Base-by-base conservation (phyloP, 2,329 filamentous ascomycete genomes). In the Didymellaceae sp. region DNA sequence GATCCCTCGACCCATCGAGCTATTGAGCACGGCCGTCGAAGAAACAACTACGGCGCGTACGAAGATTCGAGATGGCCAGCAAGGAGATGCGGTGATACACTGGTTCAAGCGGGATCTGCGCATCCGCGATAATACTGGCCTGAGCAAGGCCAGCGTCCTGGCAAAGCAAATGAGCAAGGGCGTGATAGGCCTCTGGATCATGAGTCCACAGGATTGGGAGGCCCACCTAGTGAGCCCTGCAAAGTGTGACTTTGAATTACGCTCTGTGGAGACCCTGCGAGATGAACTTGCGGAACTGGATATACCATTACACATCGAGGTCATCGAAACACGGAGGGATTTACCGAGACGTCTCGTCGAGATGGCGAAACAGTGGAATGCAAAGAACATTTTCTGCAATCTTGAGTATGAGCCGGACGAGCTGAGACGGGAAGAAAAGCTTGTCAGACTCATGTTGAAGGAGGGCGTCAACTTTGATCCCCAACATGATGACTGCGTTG, bases 401-500 rank as follows among this genome's bases (percentile, higher is more conserved):
- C 84, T 91, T 49, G 91, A 96, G 69, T 96, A 96, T 64, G 92
- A 96, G 70, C 90, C 95, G 0, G 92, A 97, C 66, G 92, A 96
- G 74, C 74, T 96, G 50, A 80, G 91, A 33, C 80, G 91, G 5
- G 92, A 97, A 63, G 84, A 86, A 1, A 78, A 77, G 21, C 74
- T 96, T 63, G 80, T 90, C 1, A 80, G 77, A 21, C 71, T 79
- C 31, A 83, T 87, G 52, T 74, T 87, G 1, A 79, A 85, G 13
- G 82, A 81, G 10, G 86, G 83, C 0, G 83, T 93, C 37, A 79
- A 82, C 1, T 86, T 95, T 59, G 81, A 86, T n/a, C 82, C 86
- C 0, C 79, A 88, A 1, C 89, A 92, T 53, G 92, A 96, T 71
- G 90, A 88, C 4, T 94, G 91, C 58, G 84, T 95, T 1, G 90